phyloP scores from a whole-genome alignment of 805 yeast species.

The Hanseniaspora mollemarum region DNA sequence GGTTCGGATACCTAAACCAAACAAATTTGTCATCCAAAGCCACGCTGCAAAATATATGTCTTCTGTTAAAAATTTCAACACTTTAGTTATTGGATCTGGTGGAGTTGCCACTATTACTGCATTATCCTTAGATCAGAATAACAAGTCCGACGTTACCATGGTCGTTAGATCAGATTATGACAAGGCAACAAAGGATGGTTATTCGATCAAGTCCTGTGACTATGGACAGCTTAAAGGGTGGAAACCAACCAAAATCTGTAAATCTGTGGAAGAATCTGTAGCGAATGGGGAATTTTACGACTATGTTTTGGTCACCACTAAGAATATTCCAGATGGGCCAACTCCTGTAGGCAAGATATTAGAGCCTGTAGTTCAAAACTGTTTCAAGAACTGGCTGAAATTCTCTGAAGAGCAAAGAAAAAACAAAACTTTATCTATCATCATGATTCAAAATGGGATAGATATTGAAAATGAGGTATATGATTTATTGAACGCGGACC shows the following conservation, averaged over 20 bases:
- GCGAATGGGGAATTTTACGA: conserved; percentile 34
- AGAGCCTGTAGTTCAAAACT: conserved; percentile 35
- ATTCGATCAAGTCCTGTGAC: conserved; percentile 44
- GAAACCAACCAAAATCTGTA: conserved; percentile 38
- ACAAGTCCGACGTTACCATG: conserved; percentile 41
- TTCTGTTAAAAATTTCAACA: conserved; percentile 22
- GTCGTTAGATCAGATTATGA: conserved; percentile 54
- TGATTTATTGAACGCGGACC: conserved; percentile 19
- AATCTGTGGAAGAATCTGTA: conserved; percentile 35
- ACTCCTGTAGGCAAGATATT: conserved; percentile 38
- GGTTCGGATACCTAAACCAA: too few relatives aligned
- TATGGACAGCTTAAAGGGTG: conserved; percentile 43
- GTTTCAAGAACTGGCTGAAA: conserved; percentile 10
- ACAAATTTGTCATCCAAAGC: not conserved
- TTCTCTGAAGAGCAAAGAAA: conserved; percentile 8
- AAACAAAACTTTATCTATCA: conserved; percentile 34
- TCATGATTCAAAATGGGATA: conserved; percentile 57
- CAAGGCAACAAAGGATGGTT: conserved; percentile 38
- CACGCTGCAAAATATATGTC: not conserved
- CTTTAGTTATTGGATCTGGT: conserved; percentile 60
- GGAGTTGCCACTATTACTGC: conserved; percentile 74
- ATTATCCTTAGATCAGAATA: conserved; percentile 41
- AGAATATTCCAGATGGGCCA: conserved; percentile 49
- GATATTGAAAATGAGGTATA: conserved; percentile 47
- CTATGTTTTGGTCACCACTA: conserved; percentile 49